phyloP scores from a whole-genome alignment of 768 basidiomycete genomes.

The Asterophora parasitica region DNA sequence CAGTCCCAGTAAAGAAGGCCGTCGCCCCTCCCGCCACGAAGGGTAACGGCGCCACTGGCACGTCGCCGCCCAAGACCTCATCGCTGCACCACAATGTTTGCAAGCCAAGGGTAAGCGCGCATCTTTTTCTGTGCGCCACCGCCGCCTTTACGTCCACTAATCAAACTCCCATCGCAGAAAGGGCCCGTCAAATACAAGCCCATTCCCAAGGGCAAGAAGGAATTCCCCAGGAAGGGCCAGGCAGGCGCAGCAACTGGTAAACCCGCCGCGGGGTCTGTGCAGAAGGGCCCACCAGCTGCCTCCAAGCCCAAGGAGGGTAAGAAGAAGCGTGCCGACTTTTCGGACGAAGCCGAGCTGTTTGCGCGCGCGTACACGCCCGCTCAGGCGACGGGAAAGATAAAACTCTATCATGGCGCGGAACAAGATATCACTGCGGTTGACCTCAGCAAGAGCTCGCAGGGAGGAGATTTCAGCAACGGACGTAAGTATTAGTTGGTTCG shows the following conservation, averaged over 20 bases:
- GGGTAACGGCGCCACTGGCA: no score
- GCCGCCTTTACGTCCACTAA: no score
- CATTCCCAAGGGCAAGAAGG: neutral
- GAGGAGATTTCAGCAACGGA: neutral
- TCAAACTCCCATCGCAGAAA: no score
- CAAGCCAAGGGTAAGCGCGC: no score
- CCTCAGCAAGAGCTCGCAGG: neutral
- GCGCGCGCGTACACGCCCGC: neutral
- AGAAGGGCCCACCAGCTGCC: neutral
- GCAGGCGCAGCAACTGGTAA: neutral
- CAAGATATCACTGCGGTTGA: neutral
- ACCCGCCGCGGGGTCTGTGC: neutral
- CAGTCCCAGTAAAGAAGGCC: neutral
- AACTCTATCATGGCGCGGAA: neutral
- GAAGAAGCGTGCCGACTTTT: neutral
- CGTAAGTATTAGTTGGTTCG: no score
- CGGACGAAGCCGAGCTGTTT: neutral
- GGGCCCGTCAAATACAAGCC: no score
- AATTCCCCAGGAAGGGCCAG: neutral
- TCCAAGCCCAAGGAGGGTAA: neutral
- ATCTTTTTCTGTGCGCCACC: no score
- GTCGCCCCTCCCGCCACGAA: no score
- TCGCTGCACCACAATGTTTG: no score
- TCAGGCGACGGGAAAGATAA: neutral
- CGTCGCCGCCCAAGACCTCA: no score